Base-by-base conservation (phyloP, 345 rosid genomes). In the Viola odorata region DNA sequence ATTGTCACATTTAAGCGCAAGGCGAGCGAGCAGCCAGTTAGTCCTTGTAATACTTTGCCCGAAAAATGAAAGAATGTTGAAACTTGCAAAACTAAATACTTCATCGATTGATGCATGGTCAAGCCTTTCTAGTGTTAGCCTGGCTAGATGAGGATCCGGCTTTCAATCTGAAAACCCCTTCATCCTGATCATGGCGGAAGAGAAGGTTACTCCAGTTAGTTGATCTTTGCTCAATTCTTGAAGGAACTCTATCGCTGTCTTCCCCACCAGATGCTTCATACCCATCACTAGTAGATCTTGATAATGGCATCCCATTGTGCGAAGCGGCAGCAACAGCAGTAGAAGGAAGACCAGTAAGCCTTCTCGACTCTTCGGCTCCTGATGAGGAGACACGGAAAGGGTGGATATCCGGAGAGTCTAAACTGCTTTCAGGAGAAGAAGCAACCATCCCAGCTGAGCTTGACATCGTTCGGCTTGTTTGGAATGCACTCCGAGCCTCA, bases 181-280 rank as follows among this genome's bases (percentile, higher is more conserved):
- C 80, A 16, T 78, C 83, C 68, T 75, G 81, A 57, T 78, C 84
- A 45, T 76, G 44, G 16, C 69, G 70, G 37, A 78, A 76, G 42
- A 80, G 80, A 55, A 79, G 70, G 63, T 73, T 81, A 52, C 73
- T 81, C 94, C 90, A 82, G 81, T 81, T 79, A 13, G 76, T 67
- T 36, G 96, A 76, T 69, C 85, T 86, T 57, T 88, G 82, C 50
- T 80, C 75, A 57, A 74, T 73, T 74, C 99, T 82, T 12, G 87
- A 77, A 66, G 99, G 89, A 68, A 90, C 89, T 66, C 85, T 80
- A 67, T 90, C 99, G 41, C 99, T 94, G 64, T 94, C 99, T 78
- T 94, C 99, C 23, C 99, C 99, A 16, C 96, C 96, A 11, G 99
- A 94, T 12, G 99, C 92, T 75, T 94, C 99, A 36, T 90, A 90